Base-by-base conservation (phyloP, 1,284 basidiomycete genomes). In the Rhodotorula sp. region DNA sequence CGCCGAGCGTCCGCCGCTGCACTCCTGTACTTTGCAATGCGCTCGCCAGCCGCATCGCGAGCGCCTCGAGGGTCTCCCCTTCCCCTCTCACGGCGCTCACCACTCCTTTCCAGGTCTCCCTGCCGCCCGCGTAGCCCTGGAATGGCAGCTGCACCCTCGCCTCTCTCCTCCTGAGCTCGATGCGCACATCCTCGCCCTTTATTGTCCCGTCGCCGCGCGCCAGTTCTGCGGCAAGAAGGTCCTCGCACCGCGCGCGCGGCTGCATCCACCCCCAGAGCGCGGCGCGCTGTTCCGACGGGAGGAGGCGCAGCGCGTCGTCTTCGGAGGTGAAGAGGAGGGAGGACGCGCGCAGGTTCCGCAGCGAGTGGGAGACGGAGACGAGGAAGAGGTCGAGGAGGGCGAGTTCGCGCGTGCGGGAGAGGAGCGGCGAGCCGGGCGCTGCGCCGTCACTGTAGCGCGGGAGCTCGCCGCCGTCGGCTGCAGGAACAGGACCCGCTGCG, bases 221-320 rank as follows among this genome's bases (percentile, higher is more conserved):
- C 9, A 58, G 61, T 25, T 48, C 51, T 10, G 34, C 54, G 46
- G 64, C 59, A 21, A 67, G 29, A 22, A 67, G 39, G 34, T 71
- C 70, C 60, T 71, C 70, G 34, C 41, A 41, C 58, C 66, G n/a
- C 57, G 70, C 70, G 13, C 54, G 37, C 25, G 62, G 70, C 44
- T 71, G 70, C 58, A 61, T 6, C 48, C 64, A 56, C 29, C 57
- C 51, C 21, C 67, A 67, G 10, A 71, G 17, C 41, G 67, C 70
- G n/a, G 48, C 17, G n/a, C 66, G 55, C 41, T 64, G 54, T 44
- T 58, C 55, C 19, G 44, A n/a, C 22, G 57, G 58, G 32, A 67
- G 36, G n/a, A 51, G 51, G 9, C 61, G 55, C 21, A 57, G 62
- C 21, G 55, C 55, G 54, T 67, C 66, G 48, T 62, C 61, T 21